Percentiles rank a stretch among this genome's conserved stretches.
Conservation (phyloP, 1,284 basidiomycete genomes). For the Tilletia setariae region DNA sequence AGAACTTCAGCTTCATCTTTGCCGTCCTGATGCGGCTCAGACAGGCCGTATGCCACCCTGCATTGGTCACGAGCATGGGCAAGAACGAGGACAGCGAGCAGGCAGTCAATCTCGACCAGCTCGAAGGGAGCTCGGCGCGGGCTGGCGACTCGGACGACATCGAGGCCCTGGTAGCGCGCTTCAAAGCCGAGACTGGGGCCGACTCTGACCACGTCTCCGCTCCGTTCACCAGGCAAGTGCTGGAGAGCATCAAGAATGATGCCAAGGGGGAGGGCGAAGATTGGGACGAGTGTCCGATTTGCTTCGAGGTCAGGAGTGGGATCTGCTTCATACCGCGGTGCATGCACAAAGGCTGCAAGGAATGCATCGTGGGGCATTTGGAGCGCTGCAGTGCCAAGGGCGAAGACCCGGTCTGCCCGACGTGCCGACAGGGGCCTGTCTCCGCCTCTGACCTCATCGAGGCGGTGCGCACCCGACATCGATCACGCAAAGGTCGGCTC, state of each 20-base stretch:
- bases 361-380: conserved; percentile 72
- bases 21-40: conserved; percentile 56
- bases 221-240: not conserved
- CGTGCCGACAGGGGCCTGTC: conserved; percentile 44
- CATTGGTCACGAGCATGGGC: conserved; percentile 45
- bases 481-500: not conserved
- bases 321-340: conserved; percentile 53
- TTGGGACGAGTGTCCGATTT: conserved; percentile 48
- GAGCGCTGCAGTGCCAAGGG: conserved; percentile 65
- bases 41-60: conserved; percentile 57
- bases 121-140: conserved; percentile 11
- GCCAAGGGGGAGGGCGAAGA: conserved; percentile 24
- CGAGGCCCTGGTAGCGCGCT: conserved; percentile 23
- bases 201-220: not conserved
- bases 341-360: conserved; percentile 64
- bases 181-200: conserved; percentile 1
- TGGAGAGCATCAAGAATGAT: not conserved
- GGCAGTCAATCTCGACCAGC: conserved; percentile 25
- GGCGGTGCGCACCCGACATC: conserved; percentile 48
- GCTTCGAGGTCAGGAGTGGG: conserved; percentile 47
- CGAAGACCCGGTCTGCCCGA: conserved; percentile 60
- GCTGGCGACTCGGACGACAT: conserved; percentile 26
- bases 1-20: conserved; percentile 56
- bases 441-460: conserved; percentile 65
- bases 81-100: conserved; percentile 15